Evolutionary conservation across 2,329 filamentous ascomycete genomes (phyloP).

Genomic region (Diaporthe vexans): DNA sequence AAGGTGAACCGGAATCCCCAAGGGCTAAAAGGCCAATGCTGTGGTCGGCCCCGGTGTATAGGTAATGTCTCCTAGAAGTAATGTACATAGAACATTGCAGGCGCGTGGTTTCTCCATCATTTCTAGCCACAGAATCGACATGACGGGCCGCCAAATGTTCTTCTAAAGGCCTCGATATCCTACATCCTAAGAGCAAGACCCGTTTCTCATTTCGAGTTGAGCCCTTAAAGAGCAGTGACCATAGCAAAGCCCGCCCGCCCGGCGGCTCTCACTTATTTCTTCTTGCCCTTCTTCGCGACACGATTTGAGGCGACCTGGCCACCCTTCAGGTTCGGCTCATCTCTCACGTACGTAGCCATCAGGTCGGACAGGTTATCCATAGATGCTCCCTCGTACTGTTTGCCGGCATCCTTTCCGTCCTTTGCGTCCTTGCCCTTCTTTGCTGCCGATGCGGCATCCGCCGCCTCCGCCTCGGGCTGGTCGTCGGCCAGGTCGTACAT

Average conservation of each 20-base stretch:
- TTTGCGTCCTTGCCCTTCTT: conserved; percentile 45
- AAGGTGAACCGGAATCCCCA: neutral
- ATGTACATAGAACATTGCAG: conserved; percentile 48
- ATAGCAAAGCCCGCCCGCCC: neutral
- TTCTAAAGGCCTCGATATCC: neutral
- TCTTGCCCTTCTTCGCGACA: conserved; percentile 38
- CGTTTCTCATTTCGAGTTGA: neutral
- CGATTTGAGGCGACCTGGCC: conserved; percentile 46
- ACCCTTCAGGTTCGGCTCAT: conserved; percentile 54
- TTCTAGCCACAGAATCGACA: conserved; percentile 43
- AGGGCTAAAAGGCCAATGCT: neutral
- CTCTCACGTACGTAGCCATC: conserved; percentile 63
- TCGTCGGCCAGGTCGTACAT: conserved; percentile 77
- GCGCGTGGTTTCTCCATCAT: conserved; percentile 65
- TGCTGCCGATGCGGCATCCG: conserved; percentile 43
- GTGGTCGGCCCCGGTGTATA: conserved; percentile 28
- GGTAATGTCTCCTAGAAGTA: conserved; percentile 31
- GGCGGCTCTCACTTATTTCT: conserved; percentile 39
- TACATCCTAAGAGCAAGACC: neutral
- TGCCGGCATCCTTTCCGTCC: conserved; percentile 45
- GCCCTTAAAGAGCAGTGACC: neutral
- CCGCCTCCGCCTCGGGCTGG: conserved; percentile 41
- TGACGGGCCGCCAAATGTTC: neutral
- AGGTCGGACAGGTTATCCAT: conserved; percentile 63
- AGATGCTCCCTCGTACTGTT: conserved; percentile 45